A percentile compares a stretch with the other conserved stretches of the same genome.
These are phyloP conservation scores for Amylocarpus encephaloides DNA, from an alignment of 2,329 filamentous ascomycete species.

Conservation along the genomic window DNA sequence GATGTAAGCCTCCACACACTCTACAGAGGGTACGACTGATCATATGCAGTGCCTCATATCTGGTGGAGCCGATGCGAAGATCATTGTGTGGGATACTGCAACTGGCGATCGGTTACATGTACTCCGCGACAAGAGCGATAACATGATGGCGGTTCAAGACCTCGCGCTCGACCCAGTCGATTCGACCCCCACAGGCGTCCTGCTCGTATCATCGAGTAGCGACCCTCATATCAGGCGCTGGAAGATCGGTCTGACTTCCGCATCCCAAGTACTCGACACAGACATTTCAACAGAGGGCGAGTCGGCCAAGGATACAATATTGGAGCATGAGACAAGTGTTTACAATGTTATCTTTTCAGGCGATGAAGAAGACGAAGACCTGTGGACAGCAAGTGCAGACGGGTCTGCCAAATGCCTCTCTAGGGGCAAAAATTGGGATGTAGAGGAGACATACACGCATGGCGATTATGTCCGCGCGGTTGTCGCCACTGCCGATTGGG, in stretches of 20 bases:
- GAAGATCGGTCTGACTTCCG: constrained; percentile 50
- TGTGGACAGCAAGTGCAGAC: constrained; percentile 93
- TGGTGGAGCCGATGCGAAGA: constrained; percentile 71
- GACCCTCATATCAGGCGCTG: constrained; percentile 75
- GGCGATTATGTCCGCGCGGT: constrained; percentile 88
- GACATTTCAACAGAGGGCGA: constrained; percentile 24
- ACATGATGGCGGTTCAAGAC: constrained; percentile 73
- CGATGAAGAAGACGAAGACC: constrained; percentile 50
- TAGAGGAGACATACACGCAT: constrained; percentile 69
- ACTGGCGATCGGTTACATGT: constrained; percentile 65
- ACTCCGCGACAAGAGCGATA: constrained; percentile 65
- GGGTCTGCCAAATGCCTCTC: constrained; percentile 78
- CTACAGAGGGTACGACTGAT: constrained; percentile 8
- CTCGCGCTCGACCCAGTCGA: constrained; percentile 67
- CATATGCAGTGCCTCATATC: constrained; percentile 51
- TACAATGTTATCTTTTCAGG: constrained; percentile 75
- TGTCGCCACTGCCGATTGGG: constrained; percentile 67
- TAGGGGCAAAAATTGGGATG: constrained; percentile 59
- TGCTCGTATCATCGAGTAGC: constrained; percentile 74
- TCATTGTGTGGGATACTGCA: constrained; percentile 74
- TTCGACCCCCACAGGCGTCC: constrained; percentile 42
- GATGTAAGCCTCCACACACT: constrained; percentile 36
- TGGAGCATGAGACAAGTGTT: constrained; percentile 85
- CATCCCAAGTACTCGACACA: constrained; percentile 47
- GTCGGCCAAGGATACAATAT: constrained; percentile 46